These are phyloP conservation scores for Tulasnella sp. DNA, from an alignment of 768 basidiomycete genomes.

Conservation along the genomic window DNA sequence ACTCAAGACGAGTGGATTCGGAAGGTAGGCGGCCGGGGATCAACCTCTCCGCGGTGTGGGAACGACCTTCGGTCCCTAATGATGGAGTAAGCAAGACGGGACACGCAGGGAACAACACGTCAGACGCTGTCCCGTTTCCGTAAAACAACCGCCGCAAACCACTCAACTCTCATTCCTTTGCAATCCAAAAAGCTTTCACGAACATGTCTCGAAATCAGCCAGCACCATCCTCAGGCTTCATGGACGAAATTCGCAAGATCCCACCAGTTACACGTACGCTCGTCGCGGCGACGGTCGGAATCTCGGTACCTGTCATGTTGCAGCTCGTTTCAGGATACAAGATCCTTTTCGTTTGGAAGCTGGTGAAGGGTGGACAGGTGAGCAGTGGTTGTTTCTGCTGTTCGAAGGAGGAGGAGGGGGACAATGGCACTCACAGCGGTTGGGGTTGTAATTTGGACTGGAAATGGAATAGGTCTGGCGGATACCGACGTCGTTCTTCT, in stretches of 20 bases:
- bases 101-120: too few relatives aligned
- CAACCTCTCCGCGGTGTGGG: too few relatives aligned
- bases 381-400: conserved; percentile 37
- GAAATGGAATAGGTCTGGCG: conserved; percentile 63
- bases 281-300: conserved; percentile 59
- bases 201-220: conserved; percentile 23
- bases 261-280: conserved; percentile 81
- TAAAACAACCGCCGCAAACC: too few relatives aligned
- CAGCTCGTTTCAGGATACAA: conserved; percentile 57
- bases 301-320: conserved; percentile 63
- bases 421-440: not conserved
- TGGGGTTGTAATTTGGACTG: conserved; percentile 18
- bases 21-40: too few relatives aligned
- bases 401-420: too few relatives aligned
- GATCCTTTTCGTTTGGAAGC: conserved; percentile 56
- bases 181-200: too few relatives aligned
- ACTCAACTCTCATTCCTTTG: too few relatives aligned
- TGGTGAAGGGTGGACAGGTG: conserved; percentile 62
- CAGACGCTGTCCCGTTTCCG: too few relatives aligned
- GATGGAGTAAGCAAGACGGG: too few relatives aligned
- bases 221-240: conserved; percentile 22
- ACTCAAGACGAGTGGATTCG: too few relatives aligned
- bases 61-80: too few relatives aligned
- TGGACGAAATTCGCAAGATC: conserved; percentile 70
- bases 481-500: conserved; percentile 70